Percentiles rank a stretch among this genome's conserved stretches.
Conservation (phyloP, 441 rosid genomes). For the Biscutella laevigata region DNA sequence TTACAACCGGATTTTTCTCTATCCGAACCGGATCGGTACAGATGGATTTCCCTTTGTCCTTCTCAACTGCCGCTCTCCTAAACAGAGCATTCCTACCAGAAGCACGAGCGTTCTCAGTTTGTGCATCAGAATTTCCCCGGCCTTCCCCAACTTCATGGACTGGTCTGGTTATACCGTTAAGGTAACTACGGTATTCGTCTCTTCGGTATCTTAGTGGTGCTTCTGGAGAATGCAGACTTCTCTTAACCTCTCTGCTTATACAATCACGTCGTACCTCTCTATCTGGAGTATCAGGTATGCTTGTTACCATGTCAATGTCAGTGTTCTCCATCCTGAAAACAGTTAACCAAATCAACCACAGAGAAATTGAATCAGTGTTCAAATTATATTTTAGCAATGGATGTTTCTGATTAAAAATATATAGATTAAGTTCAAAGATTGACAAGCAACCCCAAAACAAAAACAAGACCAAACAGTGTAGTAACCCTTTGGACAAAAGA, state of each 20-base stretch:
- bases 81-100: conserved; percentile 32
- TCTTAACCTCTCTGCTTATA: conserved; percentile 20
- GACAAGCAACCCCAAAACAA: background rate
- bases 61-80: conserved; percentile 28
- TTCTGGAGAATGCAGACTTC: conserved; percentile 32
- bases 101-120: conserved; percentile 19
- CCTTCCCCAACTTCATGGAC: conserved; percentile 21
- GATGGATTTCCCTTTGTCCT: conserved; percentile 36
- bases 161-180: conserved; percentile 27
- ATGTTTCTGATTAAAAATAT: background rate
- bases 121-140: conserved; percentile 21
- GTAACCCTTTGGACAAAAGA: background rate
- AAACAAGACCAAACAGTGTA: background rate
- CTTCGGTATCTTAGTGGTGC: conserved; percentile 18
- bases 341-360: background rate
- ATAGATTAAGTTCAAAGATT: background rate
- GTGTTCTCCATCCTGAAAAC: conserved; percentile 48
- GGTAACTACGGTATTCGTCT: conserved; percentile 27
- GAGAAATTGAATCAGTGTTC: background rate
- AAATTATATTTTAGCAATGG: background rate
- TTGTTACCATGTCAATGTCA: conserved; percentile 48
- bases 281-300: conserved; percentile 63
- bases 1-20: conserved; percentile 26
- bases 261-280: conserved; percentile 24
- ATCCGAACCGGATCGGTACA: conserved; percentile 12